Base-by-base conservation (phyloP, 345 rosid genomes). In the Dovyalis caffra region DNA sequence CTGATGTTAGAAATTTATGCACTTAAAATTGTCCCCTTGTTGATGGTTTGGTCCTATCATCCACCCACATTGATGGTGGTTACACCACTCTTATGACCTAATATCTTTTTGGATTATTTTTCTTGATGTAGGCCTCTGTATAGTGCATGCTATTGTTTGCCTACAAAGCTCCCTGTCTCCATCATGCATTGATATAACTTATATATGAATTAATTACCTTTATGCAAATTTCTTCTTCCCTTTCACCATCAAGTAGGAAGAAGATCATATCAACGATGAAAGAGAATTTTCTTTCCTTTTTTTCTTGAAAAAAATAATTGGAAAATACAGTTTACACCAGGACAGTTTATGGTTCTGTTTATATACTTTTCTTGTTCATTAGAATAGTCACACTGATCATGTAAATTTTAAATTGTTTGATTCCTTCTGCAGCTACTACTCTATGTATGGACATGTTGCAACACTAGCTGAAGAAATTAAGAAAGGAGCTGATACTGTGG, bases 361-460 rank as follows among this genome's bases (percentile, higher is more conserved):
- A 16, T 38, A 21, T 43, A 21, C 8, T 6, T 72, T 45, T 29
- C 33, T 15, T 33, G 26, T 25, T 11, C n/a, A 8, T 62, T 34
- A 51, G 9, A 12, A 38, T 64, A 45, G 8, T 71, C 43, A 11
- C 58, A 20, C 20, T 61, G 56, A 68, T 47, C 9, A 32, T 32
- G 28, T 2, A 37, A 32, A 40, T 6, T 34, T 68, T 51, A 45
- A 26, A 33, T 10, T 71, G 5, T 29, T 49, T 70, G 18, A 51
- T 79, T 75, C 8, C 53, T 38, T 74, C 34, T 40, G 74, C 86
- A 95, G 99, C 83, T 95, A 92, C 86, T 92, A 95, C 83, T 92
- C 99, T 73, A 95, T 89, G 97, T 92, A 95, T 57, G 99, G 99
- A 70, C 99, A 95, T 79, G 99, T 95, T 34, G 94, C 88, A 86